phyloP scores from a whole-genome alignment of 495 filamentous ascomycete genomes.

The Ramalina intermedia region DNA sequence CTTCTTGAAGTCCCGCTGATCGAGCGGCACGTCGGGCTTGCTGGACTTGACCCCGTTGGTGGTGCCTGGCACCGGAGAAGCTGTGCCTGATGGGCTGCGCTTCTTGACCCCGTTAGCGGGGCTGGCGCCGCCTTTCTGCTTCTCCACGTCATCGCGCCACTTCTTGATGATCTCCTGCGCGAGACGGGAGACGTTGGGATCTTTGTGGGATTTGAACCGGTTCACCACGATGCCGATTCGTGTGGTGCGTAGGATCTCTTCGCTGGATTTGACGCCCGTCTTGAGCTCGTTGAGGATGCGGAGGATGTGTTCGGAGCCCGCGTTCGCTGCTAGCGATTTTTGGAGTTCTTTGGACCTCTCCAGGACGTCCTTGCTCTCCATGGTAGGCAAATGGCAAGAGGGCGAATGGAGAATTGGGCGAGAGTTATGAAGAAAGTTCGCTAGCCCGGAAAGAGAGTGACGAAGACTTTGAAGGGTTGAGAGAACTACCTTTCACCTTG shows the following conservation, averaged over 20 bases:
- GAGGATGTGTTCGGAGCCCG: constrained; percentile 49
- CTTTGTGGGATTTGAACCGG: constrained; percentile 57
- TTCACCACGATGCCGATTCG: constrained; percentile 82
- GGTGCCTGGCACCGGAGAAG: constrained; percentile 15
- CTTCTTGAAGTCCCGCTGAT: constrained; percentile 63
- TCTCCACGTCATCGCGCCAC: constrained; percentile 73
- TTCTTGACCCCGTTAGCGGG: constrained; percentile 29
- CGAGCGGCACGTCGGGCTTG: constrained; percentile 57
- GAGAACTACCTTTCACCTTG: too few species aligned
- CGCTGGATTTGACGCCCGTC: constrained; percentile 63
- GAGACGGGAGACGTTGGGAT: constrained; percentile 59
- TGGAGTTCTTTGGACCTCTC: constrained; percentile 54
- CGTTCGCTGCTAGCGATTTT: constrained; percentile 58
- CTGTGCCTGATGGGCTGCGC: constrained; percentile 26
- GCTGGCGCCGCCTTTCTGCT: constrained; percentile 45
- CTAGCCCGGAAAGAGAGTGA: too few species aligned
- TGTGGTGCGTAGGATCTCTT: constrained; percentile 73
- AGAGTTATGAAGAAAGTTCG: too few species aligned
- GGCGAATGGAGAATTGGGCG: neutral
- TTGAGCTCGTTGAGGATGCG: constrained; percentile 62
- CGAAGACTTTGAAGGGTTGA: too few species aligned
- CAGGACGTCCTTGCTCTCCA: constrained; percentile 75
- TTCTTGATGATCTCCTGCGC: constrained; percentile 71
- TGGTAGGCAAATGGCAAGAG: constrained; percentile 17
- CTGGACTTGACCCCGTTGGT: constrained; percentile 25